These are phyloP conservation scores for Pyrenopolyporus hunteri DNA, from an alignment of 495 filamentous ascomycete species.

Conservation along the genomic window DNA sequence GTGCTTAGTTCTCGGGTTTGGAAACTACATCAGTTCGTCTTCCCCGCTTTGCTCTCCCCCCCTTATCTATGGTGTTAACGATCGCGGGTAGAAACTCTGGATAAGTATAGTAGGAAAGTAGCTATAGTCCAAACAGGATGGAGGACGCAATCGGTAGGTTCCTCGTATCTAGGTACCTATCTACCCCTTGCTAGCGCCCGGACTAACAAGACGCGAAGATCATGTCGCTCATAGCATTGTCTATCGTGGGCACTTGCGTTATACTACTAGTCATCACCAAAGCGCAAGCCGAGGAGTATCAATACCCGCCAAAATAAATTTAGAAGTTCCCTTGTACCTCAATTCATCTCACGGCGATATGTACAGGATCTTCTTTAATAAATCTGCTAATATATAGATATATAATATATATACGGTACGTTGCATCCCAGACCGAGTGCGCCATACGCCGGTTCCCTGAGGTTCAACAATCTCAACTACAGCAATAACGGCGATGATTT, in stretches of 20 bases:
- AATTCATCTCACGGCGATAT: conserved; percentile 9
- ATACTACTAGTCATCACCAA: conserved; percentile 54
- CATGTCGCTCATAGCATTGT: conserved; percentile 75
- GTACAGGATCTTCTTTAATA: conserved; percentile 24
- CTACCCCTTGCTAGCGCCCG: not conserved
- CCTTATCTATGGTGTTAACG: not conserved
- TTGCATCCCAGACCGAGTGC: conserved; percentile 3
- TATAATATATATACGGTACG: no score
- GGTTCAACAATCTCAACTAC: conserved; percentile 7
- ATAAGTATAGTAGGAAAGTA: conserved; percentile 73
- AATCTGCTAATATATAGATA: conserved; percentile 14
- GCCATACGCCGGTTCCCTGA: conserved; percentile 7
- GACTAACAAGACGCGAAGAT: conserved; percentile 49
- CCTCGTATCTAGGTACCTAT: not conserved
- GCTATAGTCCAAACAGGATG: conserved; percentile 93
- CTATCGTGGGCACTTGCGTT: conserved; percentile 79
- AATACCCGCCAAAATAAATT: no score
- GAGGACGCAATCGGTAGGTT: conserved; percentile 82
- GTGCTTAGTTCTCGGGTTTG: conserved; percentile 76
- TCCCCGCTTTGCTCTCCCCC: not conserved
- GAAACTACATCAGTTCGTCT: conserved; percentile 76
- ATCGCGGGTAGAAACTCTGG: conserved; percentile 65
- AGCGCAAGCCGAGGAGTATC: conserved; percentile 18
- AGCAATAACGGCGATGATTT: not conserved
- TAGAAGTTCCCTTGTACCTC: no score